Conservation (phyloP, 148 eudicot genomes). For the Gaultheria prostrata region DNA sequence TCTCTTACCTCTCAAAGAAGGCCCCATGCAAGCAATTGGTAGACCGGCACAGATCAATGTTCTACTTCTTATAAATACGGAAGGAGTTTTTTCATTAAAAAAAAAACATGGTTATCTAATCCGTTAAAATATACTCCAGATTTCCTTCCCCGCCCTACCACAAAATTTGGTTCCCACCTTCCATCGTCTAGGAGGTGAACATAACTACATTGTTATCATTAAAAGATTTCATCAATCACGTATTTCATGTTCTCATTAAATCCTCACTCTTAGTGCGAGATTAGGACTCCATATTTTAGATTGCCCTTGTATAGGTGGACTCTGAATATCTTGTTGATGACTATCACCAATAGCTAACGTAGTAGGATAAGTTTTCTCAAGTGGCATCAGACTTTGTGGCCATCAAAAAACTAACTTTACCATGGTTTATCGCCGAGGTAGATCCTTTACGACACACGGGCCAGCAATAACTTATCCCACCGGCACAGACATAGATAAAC, state of each 20-base stretch:
- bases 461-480: background rate
- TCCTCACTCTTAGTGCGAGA: background rate
- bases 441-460: background rate
- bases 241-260: background rate
- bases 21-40: background rate
- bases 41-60: background rate
- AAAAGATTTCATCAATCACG: background rate
- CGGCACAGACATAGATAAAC: background rate
- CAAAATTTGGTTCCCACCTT: background rate
- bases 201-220: background rate
- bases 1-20: background rate
- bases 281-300: background rate
- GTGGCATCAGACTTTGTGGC: background rate
- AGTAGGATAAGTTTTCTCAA: background rate
- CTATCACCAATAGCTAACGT: background rate
- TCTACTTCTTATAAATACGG: background rate
- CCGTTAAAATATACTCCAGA: background rate
- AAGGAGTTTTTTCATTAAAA: too few species aligned
- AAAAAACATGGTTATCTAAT: background rate
- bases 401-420: background rate
- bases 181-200: background rate
- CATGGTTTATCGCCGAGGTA: background rate
- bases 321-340: background rate
- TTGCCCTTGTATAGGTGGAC: background rate
- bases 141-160: background rate